Base-by-base conservation (phyloP, 192 early-diverging fungal genomes). In the Backusella tarrabulga region DNA sequence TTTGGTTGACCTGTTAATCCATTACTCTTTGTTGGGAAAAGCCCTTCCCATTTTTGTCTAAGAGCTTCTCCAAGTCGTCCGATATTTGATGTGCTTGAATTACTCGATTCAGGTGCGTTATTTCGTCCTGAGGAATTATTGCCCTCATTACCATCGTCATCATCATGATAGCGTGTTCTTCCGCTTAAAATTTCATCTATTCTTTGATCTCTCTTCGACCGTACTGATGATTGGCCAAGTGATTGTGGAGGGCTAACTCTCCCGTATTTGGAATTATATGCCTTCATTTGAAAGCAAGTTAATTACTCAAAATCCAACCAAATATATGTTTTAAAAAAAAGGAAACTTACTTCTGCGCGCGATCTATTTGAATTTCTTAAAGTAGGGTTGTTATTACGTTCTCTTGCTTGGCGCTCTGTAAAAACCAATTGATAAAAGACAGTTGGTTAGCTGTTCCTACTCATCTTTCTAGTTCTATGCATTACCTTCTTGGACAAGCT, bases 401-500 rank as follows among this genome's bases (percentile, higher is more conserved):
- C 71, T 32, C 41, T 72, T 23, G 68, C 42, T 34, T 14, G n/a
- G n/a, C 71, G 40, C 8, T 72, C 71, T 72, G 12, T 1, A 40
- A 1, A 68, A 34, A 76, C 6, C 14, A 29, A 72, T 46, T 72
- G 14, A 4, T 34, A 44, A 26, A 19, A 23, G 34, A 34, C 0
- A 50, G 26, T 14, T 11, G 29, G 14, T 14, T 63, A 12, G 3
- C 12, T 8, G 11, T 23, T 14, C 1, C 40, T 15, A 14, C 7
- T 26, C 11, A 7, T 12, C 17, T n/a, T 34, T 4, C 17, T 44
- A 12, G 26, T n/a, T 50, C 32, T 68, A 44, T 38, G 11, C 2
- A 34, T 34, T 77, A 81, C 80, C 80, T 67, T 81, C 73, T 14
- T 76, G 34, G 40, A 84, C 76, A 26, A 84, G 70, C 19, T 70